Evolutionary conservation across 2,329 filamentous ascomycete species (phyloP).

Genomic region (Tympanopsis confertula): DNA sequence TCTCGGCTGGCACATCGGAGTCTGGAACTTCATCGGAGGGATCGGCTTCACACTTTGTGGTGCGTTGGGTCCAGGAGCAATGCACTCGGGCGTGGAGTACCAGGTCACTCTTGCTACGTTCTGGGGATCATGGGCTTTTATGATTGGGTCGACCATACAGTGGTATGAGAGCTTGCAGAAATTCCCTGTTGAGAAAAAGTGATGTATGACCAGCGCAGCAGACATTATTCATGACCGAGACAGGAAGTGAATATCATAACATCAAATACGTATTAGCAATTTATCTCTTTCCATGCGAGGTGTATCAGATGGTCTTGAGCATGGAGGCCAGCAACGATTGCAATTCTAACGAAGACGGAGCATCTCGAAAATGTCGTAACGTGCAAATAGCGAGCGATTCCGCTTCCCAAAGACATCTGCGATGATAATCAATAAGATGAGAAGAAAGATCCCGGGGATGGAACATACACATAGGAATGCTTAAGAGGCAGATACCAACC

Average conservation of each 20-base stretch:
- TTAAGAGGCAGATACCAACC: slow-evolving; percentile 62
- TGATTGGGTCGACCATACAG: slow-evolving; percentile 32
- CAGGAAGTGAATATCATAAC: too few relatives aligned
- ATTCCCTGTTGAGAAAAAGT: slow-evolving; percentile 22
- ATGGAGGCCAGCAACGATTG: too few relatives aligned
- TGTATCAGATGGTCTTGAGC: too few relatives aligned
- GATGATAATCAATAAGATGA: slow-evolving; percentile 2
- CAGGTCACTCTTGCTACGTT: slow-evolving; percentile 35
- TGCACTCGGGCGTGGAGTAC: slow-evolving; percentile 28
- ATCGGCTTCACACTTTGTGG: slow-evolving; percentile 52
- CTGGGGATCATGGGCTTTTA: slow-evolving; percentile 35
- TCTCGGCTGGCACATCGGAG: slow-evolving; percentile 56
- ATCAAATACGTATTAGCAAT: too few relatives aligned
- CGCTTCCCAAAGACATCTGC: slow-evolving; percentile 69
- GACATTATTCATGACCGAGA: too few relatives aligned
- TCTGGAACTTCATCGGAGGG: slow-evolving; percentile 54
- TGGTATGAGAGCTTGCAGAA: slow-evolving; percentile 35
- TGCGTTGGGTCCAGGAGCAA: slow-evolving; percentile 36
- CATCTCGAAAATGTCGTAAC: slow-evolving; percentile 57
- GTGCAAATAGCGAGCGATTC: slow-evolving; percentile 62
- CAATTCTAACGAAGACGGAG: slow-evolving; percentile 10
- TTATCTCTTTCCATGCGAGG: too few relatives aligned
- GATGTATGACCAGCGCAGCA: too few relatives aligned
- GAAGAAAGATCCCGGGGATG: slow-evolving; percentile 1
- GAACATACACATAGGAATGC: slow-evolving; percentile 67